Percentiles rank a stretch among this genome's conserved stretches.
Evolutionary conservation across 2,329 filamentous ascomycete genomes (phyloP).

Genomic region (Rhynchosporium graminicola): DNA sequence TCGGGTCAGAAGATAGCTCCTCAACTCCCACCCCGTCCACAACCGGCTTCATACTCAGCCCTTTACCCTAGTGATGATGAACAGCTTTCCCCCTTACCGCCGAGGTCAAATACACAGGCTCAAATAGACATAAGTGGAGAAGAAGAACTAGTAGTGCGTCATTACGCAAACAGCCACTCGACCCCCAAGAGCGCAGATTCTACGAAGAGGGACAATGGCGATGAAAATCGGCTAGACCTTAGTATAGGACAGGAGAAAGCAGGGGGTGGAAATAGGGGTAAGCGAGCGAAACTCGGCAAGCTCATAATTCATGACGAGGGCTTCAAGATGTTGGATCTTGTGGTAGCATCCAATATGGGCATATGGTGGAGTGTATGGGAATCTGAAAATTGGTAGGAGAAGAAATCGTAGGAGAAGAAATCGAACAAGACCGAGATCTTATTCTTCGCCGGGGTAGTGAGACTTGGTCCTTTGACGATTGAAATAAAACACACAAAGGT

Average conservation of each 20-base stretch:
- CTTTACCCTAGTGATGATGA: slow-evolving; percentile 34
- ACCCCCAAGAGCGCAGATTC: background rate
- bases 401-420: background rate
- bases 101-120: slow-evolving; percentile 24
- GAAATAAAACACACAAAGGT: too few species aligned
- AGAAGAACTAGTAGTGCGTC: background rate
- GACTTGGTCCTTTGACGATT: too few species aligned
- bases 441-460: too few species aligned
- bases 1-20: slow-evolving; percentile 35
- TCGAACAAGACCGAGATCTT: background rate
- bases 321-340: slow-evolving; percentile 90
- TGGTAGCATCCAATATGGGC: slow-evolving; percentile 88
- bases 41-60: slow-evolving; percentile 31
- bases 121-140: slow-evolving; percentile 27
- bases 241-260: slow-evolving; percentile 80
- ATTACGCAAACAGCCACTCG: background rate
- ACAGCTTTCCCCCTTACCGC: slow-evolving; percentile 33
- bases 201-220: slow-evolving; percentile 38
- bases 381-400: slow-evolving; percentile 10
- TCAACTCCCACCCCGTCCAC: slow-evolving; percentile 27
- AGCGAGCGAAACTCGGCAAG: slow-evolving; percentile 90
- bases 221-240: slow-evolving; percentile 61
- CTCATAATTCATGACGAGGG: slow-evolving; percentile 87
- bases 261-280: slow-evolving; percentile 82
- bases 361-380: slow-evolving; percentile 94